phyloP scores from a whole-genome alignment of 2,329 filamentous ascomycete species.

The Aspergillus versicolor region DNA sequence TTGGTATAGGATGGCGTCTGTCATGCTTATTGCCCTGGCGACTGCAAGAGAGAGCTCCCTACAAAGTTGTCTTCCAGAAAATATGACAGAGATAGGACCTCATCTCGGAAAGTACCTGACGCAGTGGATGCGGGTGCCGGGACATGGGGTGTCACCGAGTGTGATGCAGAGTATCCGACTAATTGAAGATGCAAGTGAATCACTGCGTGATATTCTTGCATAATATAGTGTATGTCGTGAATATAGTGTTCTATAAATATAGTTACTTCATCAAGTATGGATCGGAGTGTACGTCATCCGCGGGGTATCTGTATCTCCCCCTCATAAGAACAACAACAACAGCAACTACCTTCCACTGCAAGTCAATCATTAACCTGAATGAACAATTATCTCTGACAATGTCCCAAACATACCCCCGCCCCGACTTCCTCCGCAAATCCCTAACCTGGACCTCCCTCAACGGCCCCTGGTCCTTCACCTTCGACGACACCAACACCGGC shows the following conservation, averaged over 20 bases:
- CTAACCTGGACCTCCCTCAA: constrained; percentile 63
- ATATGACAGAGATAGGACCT: constrained; percentile 41
- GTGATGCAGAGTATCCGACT: constrained; percentile 49
- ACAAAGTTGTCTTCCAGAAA: constrained; percentile 38
- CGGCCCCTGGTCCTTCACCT: constrained; percentile 63
- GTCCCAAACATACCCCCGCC: constrained; percentile 55
- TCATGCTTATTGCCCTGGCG: constrained; percentile 51
- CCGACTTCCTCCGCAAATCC: constrained; percentile 59
- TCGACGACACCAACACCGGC: constrained; percentile 64
- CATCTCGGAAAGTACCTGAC: constrained; percentile 44
- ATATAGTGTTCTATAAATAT: neutral
- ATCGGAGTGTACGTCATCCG: neutral
- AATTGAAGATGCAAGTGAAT: constrained; percentile 37
- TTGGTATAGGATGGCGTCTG: constrained; percentile 47
- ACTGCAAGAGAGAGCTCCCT: constrained; percentile 44
- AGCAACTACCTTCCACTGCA: neutral
- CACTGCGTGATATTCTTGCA: neutral
- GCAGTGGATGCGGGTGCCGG: constrained; percentile 44
- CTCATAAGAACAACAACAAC: neutral
- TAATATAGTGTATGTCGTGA: no score
- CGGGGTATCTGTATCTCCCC: neutral
- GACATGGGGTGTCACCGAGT: constrained; percentile 45
- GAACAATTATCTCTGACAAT: no score
- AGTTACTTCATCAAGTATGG: neutral
- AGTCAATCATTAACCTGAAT: no score